Conservation (phyloP, 2,329 filamentous ascomycete genomes). For the Thielaviopsis punctulata region DNA sequence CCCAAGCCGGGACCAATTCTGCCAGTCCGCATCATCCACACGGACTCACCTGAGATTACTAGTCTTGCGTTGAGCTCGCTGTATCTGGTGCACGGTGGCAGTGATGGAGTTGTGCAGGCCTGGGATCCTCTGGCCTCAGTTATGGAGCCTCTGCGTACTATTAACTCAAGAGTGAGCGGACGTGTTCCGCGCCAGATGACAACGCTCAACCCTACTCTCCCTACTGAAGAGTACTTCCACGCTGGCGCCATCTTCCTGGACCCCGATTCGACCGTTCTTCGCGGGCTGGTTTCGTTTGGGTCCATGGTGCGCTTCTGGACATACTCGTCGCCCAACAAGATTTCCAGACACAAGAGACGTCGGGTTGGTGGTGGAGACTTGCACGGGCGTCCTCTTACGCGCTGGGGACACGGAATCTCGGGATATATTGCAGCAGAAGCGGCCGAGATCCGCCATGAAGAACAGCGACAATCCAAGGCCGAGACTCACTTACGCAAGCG, state of each 20-base stretch:
- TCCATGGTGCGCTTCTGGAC: conserved; percentile 84
- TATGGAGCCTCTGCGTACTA: conserved; percentile 59
- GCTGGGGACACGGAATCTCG: conserved; percentile 44
- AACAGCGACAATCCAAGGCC: conserved; percentile 48
- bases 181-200: conserved; percentile 59
- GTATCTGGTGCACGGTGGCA: conserved; percentile 83
- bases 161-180: conserved; percentile 71
- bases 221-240: conserved; percentile 60
- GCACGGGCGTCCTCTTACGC: conserved; percentile 32
- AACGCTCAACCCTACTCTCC: conserved; percentile 36
- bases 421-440: conserved; percentile 80
- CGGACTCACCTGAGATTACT: conserved; percentile 76
- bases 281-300: conserved; percentile 75
- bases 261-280: conserved; percentile 67
- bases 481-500: conserved; percentile 54
- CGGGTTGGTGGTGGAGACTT: conserved; percentile 46
- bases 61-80: conserved; percentile 69
- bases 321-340: conserved; percentile 69
- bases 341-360: conserved; percentile 62
- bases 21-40: conserved; percentile 69
- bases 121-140: conserved; percentile 91
- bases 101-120: conserved; percentile 83
- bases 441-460: conserved; percentile 60
- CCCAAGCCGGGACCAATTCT: conserved; percentile 29
- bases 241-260: conserved; percentile 76